Evolutionary conservation across 148 eudicot species (phyloP).

Genomic region (Persicaria tinctoria): DNA sequence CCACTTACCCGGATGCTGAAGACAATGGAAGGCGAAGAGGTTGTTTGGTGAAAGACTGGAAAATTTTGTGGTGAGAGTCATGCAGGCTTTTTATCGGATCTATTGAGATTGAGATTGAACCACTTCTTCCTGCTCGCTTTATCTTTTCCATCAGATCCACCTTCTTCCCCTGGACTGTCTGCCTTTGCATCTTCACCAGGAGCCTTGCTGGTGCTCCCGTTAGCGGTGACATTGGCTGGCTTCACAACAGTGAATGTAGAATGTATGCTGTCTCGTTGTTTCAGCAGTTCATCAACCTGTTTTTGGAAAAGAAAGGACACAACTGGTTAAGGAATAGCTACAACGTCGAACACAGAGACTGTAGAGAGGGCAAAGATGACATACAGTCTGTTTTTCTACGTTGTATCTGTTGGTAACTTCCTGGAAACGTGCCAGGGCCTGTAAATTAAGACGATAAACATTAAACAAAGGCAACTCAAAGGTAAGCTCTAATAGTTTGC

Average conservation of each 20-base stretch:
- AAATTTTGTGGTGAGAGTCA: background rate
- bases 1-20: background rate
- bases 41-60: background rate
- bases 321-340: background rate
- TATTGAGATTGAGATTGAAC: slow-evolving; percentile 78
- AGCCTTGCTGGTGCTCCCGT: slow-evolving; percentile 62
- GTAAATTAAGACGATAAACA: slow-evolving; percentile 17
- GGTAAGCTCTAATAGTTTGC: too few species aligned
- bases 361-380: slow-evolving; percentile 20
- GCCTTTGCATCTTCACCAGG: slow-evolving; percentile 46
- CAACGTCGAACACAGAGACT: background rate
- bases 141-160: slow-evolving; percentile 76
- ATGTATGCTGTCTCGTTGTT: slow-evolving; percentile 77
- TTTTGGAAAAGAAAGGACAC: slow-evolving; percentile 12
- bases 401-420: slow-evolving; percentile 87
- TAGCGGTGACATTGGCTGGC: slow-evolving; percentile 34
- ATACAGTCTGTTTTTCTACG: slow-evolving; percentile 87
- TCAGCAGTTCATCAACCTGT: slow-evolving; percentile 93
- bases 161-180: slow-evolving; percentile 73
- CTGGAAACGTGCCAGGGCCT: slow-evolving; percentile 94
- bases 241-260: slow-evolving; percentile 64
- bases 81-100: slow-evolving; percentile 51
- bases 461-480: background rate
- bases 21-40: background rate
- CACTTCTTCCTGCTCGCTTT: slow-evolving; percentile 74